Percentiles rank a stretch among this genome's conserved stretches.
These are phyloP conservation scores for Candida easanensis DNA, from an alignment of 805 yeast genomes.

Conservation along the genomic window DNA sequence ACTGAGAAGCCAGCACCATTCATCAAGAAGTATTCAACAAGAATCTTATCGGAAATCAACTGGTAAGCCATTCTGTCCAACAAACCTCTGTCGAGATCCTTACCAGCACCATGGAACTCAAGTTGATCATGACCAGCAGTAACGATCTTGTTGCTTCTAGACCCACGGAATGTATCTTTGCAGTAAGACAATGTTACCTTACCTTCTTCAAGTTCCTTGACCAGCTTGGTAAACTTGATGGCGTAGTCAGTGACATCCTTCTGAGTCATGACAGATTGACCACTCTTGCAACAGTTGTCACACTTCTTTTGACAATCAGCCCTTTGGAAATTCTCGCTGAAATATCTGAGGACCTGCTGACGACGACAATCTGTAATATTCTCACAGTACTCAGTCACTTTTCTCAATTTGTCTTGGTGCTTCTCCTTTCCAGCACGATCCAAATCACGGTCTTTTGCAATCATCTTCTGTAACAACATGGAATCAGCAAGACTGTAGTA, in stretches of 20 bases:
- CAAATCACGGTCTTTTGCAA: conserved; percentile 70
- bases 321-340: conserved; percentile 77
- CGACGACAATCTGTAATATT: conserved; percentile 89
- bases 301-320: conserved; percentile 67
- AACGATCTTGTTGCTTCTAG: conserved; percentile 57
- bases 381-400: conserved; percentile 89
- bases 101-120: conserved; percentile 72
- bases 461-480: conserved; percentile 68
- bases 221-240: conserved; percentile 54
- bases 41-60: conserved; percentile 59
- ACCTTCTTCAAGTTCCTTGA: conserved; percentile 49
- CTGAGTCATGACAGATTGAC: conserved; percentile 40
- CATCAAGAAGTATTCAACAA: conserved; percentile 70
- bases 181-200: conserved; percentile 77
- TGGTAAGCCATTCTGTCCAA: conserved; percentile 83
- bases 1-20: conserved; percentile 78
- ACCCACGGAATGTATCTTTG: conserved; percentile 80
- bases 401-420: conserved; percentile 72
- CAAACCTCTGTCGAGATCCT: conserved; percentile 57
- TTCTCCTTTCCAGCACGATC: conserved; percentile 64
- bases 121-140: conserved; percentile 58
- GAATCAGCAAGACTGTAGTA: conserved; percentile 83
- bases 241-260: conserved; percentile 72
- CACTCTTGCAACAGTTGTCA: conserved; percentile 71
- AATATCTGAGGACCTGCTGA: conserved; percentile 83